phyloP scores from a whole-genome alignment of 2,329 filamentous ascomycete genomes.

The Iodosphaeria phyllophila region DNA sequence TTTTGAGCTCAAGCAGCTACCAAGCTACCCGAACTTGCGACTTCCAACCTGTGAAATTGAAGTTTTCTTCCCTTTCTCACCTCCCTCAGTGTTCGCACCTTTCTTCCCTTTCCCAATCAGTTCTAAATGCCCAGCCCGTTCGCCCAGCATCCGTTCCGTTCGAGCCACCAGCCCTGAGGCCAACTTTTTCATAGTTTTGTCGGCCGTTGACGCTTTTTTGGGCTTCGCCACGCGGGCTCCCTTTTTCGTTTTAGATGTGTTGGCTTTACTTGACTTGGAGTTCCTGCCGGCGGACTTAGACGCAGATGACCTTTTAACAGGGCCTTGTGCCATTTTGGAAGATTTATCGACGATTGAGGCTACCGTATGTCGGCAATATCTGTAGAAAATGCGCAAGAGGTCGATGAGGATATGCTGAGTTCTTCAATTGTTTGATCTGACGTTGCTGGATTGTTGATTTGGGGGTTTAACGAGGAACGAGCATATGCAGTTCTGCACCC shows the following conservation, averaged over 20 bases:
- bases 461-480: too few relatives aligned
- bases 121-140: conserved; percentile 40
- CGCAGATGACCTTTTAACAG: conserved; percentile 26
- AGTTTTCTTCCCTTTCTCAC: conserved; percentile 7
- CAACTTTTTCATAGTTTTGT: conserved; percentile 35
- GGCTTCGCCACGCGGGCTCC: conserved; percentile 13
- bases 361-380: too few relatives aligned
- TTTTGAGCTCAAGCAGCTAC: too few relatives aligned
- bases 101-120: conserved; percentile 28
- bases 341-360: too few relatives aligned
- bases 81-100: conserved; percentile 13
- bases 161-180: conserved; percentile 31
- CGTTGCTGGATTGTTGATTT: too few relatives aligned
- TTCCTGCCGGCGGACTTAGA: conserved; percentile 16
- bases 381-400: too few relatives aligned
- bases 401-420: too few relatives aligned
- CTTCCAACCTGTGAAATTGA: conserved; percentile 4
- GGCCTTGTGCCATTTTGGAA: conserved; percentile 32
- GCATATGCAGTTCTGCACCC: too few relatives aligned
- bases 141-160: conserved; percentile 39
- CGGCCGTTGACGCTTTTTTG: conserved; percentile 17
- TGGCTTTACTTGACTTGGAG: conserved; percentile 21
- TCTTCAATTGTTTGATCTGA: too few relatives aligned
- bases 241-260: conserved; percentile 23
- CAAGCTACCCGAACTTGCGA: conserved; percentile 10